A percentile compares a stretch with the other conserved stretches of the same genome.
phyloP scores from a whole-genome alignment of 352 stramenopile species.

The Phytophthora vignae region DNA sequence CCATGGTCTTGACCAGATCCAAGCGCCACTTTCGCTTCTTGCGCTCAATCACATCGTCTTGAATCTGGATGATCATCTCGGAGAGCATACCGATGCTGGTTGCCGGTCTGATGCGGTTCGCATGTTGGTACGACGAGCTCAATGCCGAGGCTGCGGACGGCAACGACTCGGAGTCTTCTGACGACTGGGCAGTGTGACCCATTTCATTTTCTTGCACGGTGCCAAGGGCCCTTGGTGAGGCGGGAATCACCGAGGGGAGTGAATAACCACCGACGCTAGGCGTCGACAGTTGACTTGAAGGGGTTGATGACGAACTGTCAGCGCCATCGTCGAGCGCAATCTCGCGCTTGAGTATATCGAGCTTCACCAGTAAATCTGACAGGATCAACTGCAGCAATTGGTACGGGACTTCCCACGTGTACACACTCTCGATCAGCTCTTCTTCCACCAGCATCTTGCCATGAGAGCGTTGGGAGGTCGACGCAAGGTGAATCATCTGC shows the following conservation, averaged over 20 bases:
- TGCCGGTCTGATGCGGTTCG: conserved; percentile 37
- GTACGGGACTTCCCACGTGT: conserved; percentile 89
- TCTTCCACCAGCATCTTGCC: conserved; percentile 85
- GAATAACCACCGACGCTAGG: conserved; percentile 46
- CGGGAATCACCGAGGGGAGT: conserved; percentile 32
- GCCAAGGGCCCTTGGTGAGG: conserved; percentile 40
- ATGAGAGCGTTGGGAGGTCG: conserved; percentile 49
- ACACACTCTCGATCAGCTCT: conserved; percentile 90
- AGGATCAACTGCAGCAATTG: conserved; percentile 85
- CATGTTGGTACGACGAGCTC: conserved; percentile 15
- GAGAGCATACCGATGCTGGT: conserved; percentile 82
- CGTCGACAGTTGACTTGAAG: conserved; percentile 59
- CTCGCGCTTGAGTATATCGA: conserved; percentile 68
- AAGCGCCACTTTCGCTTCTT: conserved; percentile 86
- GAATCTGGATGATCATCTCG: conserved; percentile 90
- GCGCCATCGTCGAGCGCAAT: conserved; percentile 47
- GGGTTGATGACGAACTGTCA: conserved; percentile 53
- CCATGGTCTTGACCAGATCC: conserved; percentile 77
- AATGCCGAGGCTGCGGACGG: conserved; percentile 13
- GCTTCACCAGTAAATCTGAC: conserved; percentile 73
- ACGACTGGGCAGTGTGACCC: conserved; percentile 19
- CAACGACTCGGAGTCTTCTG: conserved; percentile 22
- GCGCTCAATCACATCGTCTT: conserved; percentile 79
- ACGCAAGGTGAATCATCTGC: conserved; percentile 51
- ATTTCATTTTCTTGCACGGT: conserved; percentile 48